These are phyloP conservation scores for Fusarium sp. DNA, from an alignment of 2,329 filamentous ascomycete genomes.

Conservation along the genomic window DNA sequence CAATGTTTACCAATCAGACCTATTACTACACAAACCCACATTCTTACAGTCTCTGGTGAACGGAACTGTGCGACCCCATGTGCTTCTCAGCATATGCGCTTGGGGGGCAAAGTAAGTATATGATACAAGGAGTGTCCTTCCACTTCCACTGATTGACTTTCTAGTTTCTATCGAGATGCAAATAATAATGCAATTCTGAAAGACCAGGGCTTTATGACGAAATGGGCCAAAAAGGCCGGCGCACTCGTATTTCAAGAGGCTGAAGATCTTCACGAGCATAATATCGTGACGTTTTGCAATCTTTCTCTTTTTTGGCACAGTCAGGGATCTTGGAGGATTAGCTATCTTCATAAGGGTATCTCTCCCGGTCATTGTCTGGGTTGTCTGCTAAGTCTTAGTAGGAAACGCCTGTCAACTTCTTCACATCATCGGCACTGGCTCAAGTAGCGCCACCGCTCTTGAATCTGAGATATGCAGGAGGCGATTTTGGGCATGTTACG, in stretches of 20 bases:
- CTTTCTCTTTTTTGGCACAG: constrained; percentile 42
- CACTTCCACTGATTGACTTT: rapidly evolving
- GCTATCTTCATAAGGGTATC: constrained; percentile 38
- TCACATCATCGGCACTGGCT: constrained; percentile 14
- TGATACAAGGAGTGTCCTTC: rapidly evolving
- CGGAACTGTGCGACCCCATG: background rate
- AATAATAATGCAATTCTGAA: background rate
- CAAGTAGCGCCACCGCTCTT: background rate
- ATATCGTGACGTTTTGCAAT: constrained; percentile 34
- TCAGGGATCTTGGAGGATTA: constrained; percentile 39
- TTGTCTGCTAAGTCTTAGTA: background rate
- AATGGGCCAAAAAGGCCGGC: constrained; percentile 35
- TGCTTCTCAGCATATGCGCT: constrained; percentile 31
- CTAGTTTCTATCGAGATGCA: constrained; percentile 33
- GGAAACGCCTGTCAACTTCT: constrained; percentile 37
- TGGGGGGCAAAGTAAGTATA: constrained; percentile 40
- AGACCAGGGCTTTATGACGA: background rate
- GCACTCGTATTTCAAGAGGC: constrained; percentile 24
- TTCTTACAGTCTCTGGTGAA: constrained; percentile 8
- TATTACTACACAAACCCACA: constrained; percentile 7
- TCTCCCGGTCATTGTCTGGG: rapidly evolving
- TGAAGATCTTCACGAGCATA: constrained; percentile 27
- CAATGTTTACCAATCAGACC: constrained; percentile 33
- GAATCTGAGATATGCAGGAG: background rate
- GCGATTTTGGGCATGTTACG: background rate